phyloP scores from a whole-genome alignment of 257 asterid species.

The Craterostigma plantagineum region DNA sequence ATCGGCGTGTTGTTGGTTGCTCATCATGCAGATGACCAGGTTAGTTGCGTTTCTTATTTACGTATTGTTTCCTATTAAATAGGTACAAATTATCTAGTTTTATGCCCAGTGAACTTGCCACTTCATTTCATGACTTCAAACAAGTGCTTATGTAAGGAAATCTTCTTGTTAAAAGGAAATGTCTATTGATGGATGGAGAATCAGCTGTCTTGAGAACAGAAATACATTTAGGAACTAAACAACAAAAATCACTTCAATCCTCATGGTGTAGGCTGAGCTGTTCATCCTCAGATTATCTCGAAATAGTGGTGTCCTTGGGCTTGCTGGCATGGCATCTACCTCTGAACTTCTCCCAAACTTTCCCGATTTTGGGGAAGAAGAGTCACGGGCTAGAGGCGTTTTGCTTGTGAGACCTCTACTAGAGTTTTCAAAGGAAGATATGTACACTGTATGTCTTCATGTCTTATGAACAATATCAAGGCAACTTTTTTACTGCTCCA shows the following conservation, averaged over 20 bases:
- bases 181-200: not conserved
- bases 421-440: conserved; percentile 66
- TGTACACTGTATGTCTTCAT: conserved; percentile 64
- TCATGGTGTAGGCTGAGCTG: conserved; percentile 92
- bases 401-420: conserved; percentile 76
- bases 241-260: no score
- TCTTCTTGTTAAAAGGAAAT: no score
- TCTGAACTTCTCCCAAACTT: conserved; percentile 32
- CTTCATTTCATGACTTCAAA: no score
- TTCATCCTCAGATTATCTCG: conserved; percentile 77
- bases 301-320: conserved; percentile 89
- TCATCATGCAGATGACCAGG: conserved; percentile 99
- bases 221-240: no score
- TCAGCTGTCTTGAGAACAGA: no score
- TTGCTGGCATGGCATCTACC: conserved; percentile 73
- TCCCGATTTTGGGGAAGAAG: conserved; percentile 22
- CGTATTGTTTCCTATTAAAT: no score
- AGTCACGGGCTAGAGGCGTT: conserved; percentile 24
- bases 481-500: not conserved
- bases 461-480: conserved; percentile 1
- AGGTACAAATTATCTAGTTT: no score
- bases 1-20: conserved; percentile 55
- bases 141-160: no score
- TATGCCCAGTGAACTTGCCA: no score
- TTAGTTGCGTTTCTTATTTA: no score